Percentiles rank a stretch among this genome's conserved stretches.
phyloP scores from a whole-genome alignment of 176 grass and related monocot genomes.

The Oryza longistaminata region DNA sequence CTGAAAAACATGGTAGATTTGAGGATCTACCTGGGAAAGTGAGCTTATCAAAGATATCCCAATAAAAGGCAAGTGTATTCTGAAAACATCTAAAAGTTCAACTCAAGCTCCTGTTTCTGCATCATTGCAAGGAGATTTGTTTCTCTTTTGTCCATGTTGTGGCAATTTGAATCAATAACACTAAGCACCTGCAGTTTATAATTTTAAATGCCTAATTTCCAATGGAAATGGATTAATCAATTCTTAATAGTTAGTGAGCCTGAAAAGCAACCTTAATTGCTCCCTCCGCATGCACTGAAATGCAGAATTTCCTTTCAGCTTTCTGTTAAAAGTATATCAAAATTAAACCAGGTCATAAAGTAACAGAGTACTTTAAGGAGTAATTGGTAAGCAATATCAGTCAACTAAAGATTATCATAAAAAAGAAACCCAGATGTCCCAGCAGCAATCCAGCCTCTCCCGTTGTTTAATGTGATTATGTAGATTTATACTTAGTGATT shows the following conservation, averaged over 20 bases:
- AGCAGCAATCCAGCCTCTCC: constrained; percentile 6
- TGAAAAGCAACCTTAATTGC: constrained; percentile 77
- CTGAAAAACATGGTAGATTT: constrained; percentile 17
- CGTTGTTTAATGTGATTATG: constrained; percentile 28
- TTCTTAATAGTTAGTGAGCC: constrained; percentile 16
- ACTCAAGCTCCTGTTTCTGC: constrained; percentile 69
- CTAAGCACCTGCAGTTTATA: constrained; percentile 77
- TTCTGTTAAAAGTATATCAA: constrained; percentile 59
- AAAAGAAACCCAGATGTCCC: background rate
- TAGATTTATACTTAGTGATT: background rate
- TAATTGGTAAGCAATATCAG: constrained; percentile 8
- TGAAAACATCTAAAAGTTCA: constrained; percentile 70
- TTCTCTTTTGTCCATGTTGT: constrained; percentile 75
- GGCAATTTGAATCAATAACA: constrained; percentile 82
- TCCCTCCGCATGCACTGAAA: constrained; percentile 84
- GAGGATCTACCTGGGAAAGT: constrained; percentile 66
- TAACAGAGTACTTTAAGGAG: constrained; percentile 12
- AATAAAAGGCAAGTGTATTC: constrained; percentile 75
- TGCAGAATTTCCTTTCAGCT: constrained; percentile 79
- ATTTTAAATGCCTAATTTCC: constrained; percentile 38
- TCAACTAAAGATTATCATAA: constrained; percentile 1
- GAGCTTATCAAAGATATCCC: constrained; percentile 96
- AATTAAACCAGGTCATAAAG: constrained; percentile 32
- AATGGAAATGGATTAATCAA: constrained; percentile 27
- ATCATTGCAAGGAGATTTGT: constrained; percentile 60